Conservation (phyloP, 805 yeast genomes). For the Hanseniaspora mollemarum region DNA sequence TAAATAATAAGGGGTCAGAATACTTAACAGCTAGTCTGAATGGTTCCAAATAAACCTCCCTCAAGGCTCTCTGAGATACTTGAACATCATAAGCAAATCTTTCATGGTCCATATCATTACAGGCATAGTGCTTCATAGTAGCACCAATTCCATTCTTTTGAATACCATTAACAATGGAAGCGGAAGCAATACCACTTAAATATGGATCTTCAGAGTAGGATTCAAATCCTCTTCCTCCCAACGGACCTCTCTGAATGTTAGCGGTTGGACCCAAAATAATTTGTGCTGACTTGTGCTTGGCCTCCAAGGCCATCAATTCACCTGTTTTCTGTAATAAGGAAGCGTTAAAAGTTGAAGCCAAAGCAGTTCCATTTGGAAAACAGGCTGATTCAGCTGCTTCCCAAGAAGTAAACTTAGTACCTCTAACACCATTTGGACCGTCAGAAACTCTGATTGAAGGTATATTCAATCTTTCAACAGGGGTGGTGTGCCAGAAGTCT, state of each 20-base stretch:
- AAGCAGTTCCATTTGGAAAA: slow-evolving; percentile 50
- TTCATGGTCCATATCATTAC: slow-evolving; percentile 52
- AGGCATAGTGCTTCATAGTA: slow-evolving; percentile 50
- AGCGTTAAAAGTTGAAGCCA: slow-evolving; percentile 47
- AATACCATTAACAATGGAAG: slow-evolving; percentile 43
- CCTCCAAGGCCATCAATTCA: slow-evolving; percentile 42
- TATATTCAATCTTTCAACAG: slow-evolving; percentile 33
- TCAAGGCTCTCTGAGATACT: slow-evolving; percentile 48
- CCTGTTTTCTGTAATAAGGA: slow-evolving; percentile 42
- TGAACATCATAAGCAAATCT: slow-evolving; percentile 39
- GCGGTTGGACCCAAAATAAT: slow-evolving; percentile 41
- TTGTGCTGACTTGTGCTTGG: slow-evolving; percentile 43
- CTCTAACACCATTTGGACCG: slow-evolving; percentile 58
- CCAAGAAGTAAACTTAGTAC: slow-evolving; percentile 38
- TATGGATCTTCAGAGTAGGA: slow-evolving; percentile 53
- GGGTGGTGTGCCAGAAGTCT: slow-evolving; percentile 43
- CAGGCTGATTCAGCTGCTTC: slow-evolving; percentile 45
- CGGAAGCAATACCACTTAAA: slow-evolving; percentile 37
- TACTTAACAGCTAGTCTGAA: slow-evolving; percentile 48
- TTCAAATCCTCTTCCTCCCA: slow-evolving; percentile 55
- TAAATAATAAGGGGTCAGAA: slow-evolving; percentile 42
- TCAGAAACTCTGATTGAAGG: slow-evolving; percentile 42
- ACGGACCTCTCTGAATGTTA: slow-evolving; percentile 46
- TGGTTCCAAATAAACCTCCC: slow-evolving; percentile 55
- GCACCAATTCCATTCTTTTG: slow-evolving; percentile 43